A percentile compares a stretch with the other conserved stretches of the same genome.
phyloP scores from a whole-genome alignment of 2,329 filamentous ascomycete genomes.

The Tolypocladium tropicale region DNA sequence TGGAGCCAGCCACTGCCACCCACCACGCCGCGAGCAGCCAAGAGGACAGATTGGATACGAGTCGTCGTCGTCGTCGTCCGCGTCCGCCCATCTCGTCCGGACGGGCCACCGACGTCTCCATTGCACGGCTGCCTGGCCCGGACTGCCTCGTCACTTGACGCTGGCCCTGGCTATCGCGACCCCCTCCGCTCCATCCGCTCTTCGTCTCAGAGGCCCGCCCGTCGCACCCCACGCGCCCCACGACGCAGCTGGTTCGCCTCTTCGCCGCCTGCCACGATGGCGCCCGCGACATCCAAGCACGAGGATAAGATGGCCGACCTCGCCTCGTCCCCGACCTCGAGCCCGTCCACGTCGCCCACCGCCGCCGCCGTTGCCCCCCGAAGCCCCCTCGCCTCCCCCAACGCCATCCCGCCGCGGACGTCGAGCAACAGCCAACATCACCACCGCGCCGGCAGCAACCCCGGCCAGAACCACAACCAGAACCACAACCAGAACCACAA shows the following conservation, averaged over 20 bases:
- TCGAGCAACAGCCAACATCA: constrained; percentile 39
- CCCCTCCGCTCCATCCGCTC: not conserved
- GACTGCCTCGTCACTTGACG: not conserved
- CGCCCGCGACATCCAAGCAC: not conserved
- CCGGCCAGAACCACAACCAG: constrained; percentile 1
- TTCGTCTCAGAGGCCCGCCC: not conserved
- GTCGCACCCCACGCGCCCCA: not conserved
- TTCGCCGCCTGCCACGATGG: not conserved
- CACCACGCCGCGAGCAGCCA: no score
- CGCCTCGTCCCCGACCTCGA: not conserved
- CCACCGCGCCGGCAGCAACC: constrained; percentile 6
- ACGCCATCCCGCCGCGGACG: constrained; percentile 61
- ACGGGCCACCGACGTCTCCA: not conserved
- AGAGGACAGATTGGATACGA: not conserved
- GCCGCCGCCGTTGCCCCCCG: no score
- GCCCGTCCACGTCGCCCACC: not conserved
- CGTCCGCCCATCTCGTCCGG: not conserved
- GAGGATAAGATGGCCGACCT: not conserved
- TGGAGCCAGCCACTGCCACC: no score
- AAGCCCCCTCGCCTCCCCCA: constrained; percentile 35
- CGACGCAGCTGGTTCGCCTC: not conserved
- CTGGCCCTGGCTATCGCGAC: not conserved
- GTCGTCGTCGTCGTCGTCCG: no score
- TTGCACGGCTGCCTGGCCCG: not conserved
- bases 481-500: not conserved